Evolutionary conservation across 768 basidiomycete genomes (phyloP), one percentile per base, ranked within the genome.

Genomic region (Amanita rubescens): DNA sequence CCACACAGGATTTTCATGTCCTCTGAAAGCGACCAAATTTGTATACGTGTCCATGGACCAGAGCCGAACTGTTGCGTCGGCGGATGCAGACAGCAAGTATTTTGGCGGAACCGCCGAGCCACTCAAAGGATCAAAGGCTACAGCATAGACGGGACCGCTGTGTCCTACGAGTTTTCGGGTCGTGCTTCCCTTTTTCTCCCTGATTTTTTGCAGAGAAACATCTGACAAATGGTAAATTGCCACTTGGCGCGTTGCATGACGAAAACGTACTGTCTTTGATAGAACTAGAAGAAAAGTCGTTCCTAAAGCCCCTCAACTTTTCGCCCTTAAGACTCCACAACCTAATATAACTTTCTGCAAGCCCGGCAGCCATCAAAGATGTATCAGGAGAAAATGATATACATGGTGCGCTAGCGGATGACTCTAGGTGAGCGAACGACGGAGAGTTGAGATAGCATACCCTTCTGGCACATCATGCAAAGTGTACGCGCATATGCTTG

Each of bases 1-100:
- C 96, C 96, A 99, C 0, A 99, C 85, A 0, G 96, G 94, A 67
- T 96, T 94, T 64, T 94, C 87, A 61, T 99, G 96, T 0, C 96
- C 95, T 32, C 93, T 80, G 65, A 94, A 99, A 5, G 87, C 94
- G 17, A 94, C 94, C 9, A 98, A 71, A 61, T 96, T 96, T 14
- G 89, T 81, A 78, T 93, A 83, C 0, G 95, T 96, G 58, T 98
- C 93, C 68, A 97, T 72, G 5, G 93, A 95, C 96, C 96, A 99
- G 17, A 99, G 70, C 11, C 96, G 83, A 39, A 85, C 73, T 0
- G 95, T 94, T 1, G 89, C 82, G 65, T 99, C 96, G 41, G 94
- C 90, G 12, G 96, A 98, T 2, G 87, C 80, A 14, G 94, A 97
- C 30, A 99, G 75, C 4, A 99, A 80, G 65, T 91, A 87, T 65